Evolutionary conservation across 805 yeast species (phyloP).

Genomic region (Candida palmyrensis): DNA sequence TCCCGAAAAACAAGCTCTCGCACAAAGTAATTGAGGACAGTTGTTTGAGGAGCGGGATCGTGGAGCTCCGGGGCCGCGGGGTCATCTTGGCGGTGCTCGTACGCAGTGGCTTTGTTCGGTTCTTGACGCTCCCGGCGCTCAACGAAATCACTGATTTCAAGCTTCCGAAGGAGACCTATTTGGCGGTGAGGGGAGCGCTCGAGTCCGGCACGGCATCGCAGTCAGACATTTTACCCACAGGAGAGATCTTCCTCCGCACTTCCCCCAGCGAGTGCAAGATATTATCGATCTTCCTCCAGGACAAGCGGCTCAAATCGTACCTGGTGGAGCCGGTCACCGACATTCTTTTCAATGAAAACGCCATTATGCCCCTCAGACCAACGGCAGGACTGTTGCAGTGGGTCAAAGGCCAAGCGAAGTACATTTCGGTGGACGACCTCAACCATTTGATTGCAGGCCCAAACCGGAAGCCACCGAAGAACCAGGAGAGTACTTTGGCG

Average conservation of each 20-base stretch:
- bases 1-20: conserved; percentile 57
- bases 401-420: conserved; percentile 70
- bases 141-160: conserved; percentile 49
- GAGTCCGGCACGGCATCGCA: conserved; percentile 15
- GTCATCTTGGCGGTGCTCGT: conserved; percentile 44
- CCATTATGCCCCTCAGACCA: conserved; percentile 75
- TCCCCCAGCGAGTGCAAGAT: conserved; percentile 41
- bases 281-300: conserved; percentile 18
- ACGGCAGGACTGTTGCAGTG: conserved; percentile 73
- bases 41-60: conserved; percentile 46
- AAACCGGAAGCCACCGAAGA: conserved; percentile 56
- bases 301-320: conserved; percentile 13
- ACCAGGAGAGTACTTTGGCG: conserved; percentile 54
- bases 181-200: conserved; percentile 16
- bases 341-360: conserved; percentile 61
- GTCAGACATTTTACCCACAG: conserved; percentile 40
- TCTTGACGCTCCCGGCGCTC: conserved; percentile 56
- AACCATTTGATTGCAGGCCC: conserved; percentile 70
- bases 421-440: conserved; percentile 58
- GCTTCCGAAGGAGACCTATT: conserved; percentile 24
- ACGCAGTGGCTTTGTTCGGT: conserved; percentile 43
- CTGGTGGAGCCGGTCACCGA: conserved; percentile 37
- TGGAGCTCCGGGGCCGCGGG: conserved; percentile 39
- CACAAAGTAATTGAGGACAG: conserved; percentile 55
- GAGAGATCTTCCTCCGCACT: conserved; percentile 54